These are phyloP conservation scores for Coccomyxa subellipsoidea DNA, from an alignment of 163 green algal species.

Conservation along the genomic window DNA sequence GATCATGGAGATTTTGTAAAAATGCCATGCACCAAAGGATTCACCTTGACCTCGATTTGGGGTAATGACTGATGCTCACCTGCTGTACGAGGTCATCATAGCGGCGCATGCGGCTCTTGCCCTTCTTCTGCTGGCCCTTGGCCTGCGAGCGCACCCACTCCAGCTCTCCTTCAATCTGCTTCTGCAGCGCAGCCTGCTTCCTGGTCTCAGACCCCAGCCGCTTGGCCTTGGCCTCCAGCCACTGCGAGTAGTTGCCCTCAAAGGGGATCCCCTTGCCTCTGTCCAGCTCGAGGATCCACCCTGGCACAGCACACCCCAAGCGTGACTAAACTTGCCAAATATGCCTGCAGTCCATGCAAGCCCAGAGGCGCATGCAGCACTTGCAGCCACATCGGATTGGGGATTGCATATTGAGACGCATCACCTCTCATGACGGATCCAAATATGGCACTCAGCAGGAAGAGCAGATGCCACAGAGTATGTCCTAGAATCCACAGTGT, in stretches of 20 bases:
- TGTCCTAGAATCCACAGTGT: too few relatives aligned
- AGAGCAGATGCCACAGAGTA: too few relatives aligned
- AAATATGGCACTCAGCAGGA: too few relatives aligned
- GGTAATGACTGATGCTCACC: constrained; percentile 9
- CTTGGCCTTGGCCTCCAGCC: constrained; percentile 62
- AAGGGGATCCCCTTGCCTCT: constrained; percentile 74
- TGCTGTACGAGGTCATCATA: constrained; percentile 63
- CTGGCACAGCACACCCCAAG: background rate
- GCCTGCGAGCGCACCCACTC: constrained; percentile 63
- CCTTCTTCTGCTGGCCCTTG: constrained; percentile 89
- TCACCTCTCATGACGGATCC: too few relatives aligned
- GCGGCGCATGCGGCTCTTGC: constrained; percentile 50
- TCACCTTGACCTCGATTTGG: too few relatives aligned
- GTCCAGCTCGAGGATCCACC: constrained; percentile 87
- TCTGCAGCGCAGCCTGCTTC: constrained; percentile 58
- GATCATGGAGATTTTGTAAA: too few relatives aligned
- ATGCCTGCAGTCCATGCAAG: too few relatives aligned
- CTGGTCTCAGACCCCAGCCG: constrained; percentile 18
- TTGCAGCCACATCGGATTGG: too few relatives aligned
- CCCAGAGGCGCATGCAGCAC: too few relatives aligned
- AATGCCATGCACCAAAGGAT: too few relatives aligned
- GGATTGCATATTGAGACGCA: too few relatives aligned
- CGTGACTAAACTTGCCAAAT: too few relatives aligned
- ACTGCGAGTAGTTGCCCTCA: constrained; percentile 82
- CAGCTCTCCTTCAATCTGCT: constrained; percentile 59